Percentiles rank a stretch among this genome's conserved stretches.
These are phyloP conservation scores for Arachnopeziza araneosa DNA, from an alignment of 2,329 filamentous ascomycete species.

Conservation along the genomic window DNA sequence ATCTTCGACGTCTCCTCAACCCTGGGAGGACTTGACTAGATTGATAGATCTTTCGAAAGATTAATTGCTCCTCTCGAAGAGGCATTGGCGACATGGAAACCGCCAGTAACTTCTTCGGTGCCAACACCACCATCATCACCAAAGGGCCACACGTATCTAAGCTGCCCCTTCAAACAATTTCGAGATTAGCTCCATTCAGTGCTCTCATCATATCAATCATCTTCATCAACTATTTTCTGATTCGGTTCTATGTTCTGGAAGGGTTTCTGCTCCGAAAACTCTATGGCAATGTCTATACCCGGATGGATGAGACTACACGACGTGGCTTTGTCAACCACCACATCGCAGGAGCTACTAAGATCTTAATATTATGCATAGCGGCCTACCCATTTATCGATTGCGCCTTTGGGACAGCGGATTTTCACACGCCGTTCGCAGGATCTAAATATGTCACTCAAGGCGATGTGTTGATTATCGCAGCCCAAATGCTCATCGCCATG, in stretches of 20 bases:
- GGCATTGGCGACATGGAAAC: background rate
- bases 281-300: constrained; percentile 33
- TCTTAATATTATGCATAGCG: constrained; percentile 34
- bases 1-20: background rate
- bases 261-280: constrained; percentile 31
- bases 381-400: constrained; percentile 39
- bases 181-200: constrained; percentile 22
- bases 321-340: constrained; percentile 43
- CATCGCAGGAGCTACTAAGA: constrained; percentile 37
- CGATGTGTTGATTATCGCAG: constrained; percentile 35
- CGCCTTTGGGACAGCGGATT: constrained; percentile 29
- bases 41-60: too few relatives aligned
- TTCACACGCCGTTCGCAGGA: constrained; percentile 30
- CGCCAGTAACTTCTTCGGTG: background rate
- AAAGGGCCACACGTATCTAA: constrained; percentile 20
- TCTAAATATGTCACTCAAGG: constrained; percentile 34
- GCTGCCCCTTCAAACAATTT: constrained; percentile 23
- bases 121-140: background rate
- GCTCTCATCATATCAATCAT: constrained; percentile 26
- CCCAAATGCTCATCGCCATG: constrained; percentile 40
- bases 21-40: too few relatives aligned
- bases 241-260: constrained; percentile 35
- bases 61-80: too few relatives aligned
- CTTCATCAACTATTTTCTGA: constrained; percentile 24
- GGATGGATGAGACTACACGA: constrained; percentile 32